phyloP scores from a whole-genome alignment of 345 rosid species.

The Crucihimalaya himalaica region DNA sequence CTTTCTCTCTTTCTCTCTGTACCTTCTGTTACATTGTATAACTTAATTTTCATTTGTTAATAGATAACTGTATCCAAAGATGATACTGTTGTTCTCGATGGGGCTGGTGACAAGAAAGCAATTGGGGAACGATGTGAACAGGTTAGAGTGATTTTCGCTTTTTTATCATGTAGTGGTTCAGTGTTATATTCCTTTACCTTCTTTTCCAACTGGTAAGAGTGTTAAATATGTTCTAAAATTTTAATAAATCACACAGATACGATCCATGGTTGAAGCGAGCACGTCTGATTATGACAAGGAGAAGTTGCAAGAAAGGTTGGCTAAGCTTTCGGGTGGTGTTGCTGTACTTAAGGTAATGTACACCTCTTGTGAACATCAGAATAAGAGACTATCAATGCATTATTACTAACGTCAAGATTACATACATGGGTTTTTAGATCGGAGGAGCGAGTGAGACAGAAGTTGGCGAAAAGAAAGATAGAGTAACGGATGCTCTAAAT shows the following conservation, averaged over 20 bases:
- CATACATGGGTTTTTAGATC: conserved; percentile 50
- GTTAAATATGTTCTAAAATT: background rate
- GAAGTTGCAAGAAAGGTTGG: conserved; percentile 91
- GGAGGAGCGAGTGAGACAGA: conserved; percentile 99
- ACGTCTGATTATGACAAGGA: conserved; percentile 96
- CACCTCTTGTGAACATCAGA: conserved; percentile 5
- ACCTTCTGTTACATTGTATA: background rate
- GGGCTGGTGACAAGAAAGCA: conserved; percentile 89
- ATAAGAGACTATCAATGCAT: background rate
- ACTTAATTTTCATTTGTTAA: conserved; percentile 17
- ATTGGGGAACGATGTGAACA: conserved; percentile 90
- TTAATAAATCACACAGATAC: conserved; percentile 49
- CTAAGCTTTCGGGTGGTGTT: conserved; percentile 94
- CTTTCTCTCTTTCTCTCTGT: background rate
- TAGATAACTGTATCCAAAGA: conserved; percentile 88
- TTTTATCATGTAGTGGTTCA: background rate
- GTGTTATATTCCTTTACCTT: background rate
- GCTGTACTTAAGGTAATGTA: conserved; percentile 87
- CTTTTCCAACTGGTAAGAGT: background rate
- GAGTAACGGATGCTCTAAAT: conserved; percentile 96
- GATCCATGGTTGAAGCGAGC: conserved; percentile 71
- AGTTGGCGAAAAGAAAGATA: conserved; percentile 89
- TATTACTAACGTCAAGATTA: background rate
- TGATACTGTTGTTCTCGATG: conserved; percentile 88
- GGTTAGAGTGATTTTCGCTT: conserved; percentile 45